Conservation (phyloP, 1,139 yeast genomes). For the Scheffersomyces cryptocercus region DNA sequence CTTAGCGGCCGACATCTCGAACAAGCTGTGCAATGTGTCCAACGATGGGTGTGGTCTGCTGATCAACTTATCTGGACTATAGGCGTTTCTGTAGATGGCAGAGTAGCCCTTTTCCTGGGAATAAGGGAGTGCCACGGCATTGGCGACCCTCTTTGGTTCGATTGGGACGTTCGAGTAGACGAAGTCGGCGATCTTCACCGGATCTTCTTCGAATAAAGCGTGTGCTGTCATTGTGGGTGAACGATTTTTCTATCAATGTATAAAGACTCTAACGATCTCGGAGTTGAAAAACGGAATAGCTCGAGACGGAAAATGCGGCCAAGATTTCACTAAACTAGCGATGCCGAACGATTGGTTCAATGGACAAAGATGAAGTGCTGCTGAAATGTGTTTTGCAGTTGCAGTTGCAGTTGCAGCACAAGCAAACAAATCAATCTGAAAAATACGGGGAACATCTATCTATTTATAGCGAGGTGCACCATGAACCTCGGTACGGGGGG, state of each 20-base stretch:
- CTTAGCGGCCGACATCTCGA: constrained; percentile 39
- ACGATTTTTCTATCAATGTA: not conserved
- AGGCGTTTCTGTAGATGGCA: constrained; percentile 51
- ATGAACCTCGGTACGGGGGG: too few species aligned
- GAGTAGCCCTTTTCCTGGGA: constrained; percentile 52
- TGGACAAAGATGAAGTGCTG: too few species aligned
- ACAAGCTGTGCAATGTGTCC: constrained; percentile 50
- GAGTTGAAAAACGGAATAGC: too few species aligned
- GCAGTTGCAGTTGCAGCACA: too few species aligned
- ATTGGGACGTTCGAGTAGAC: constrained; percentile 13
- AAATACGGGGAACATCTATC: too few species aligned
- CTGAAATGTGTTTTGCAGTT: too few species aligned
- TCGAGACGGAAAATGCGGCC: too few species aligned
- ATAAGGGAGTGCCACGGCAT: constrained; percentile 44
- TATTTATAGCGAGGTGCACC: too few species aligned
- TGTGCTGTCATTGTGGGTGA: not conserved
- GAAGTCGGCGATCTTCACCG: constrained; percentile 7
- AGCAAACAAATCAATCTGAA: too few species aligned
- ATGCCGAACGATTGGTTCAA: too few species aligned
- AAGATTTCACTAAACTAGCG: too few species aligned
- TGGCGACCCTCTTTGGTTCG: constrained; percentile 8
- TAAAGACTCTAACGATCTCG: too few species aligned
- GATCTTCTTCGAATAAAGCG: constrained; percentile 6
- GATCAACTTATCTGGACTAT: constrained; percentile 38
- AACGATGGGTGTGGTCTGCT: constrained; percentile 50